phyloP scores from a whole-genome alignment of 106 monocot genomes.

The Dendrobium chrysotoxum region DNA sequence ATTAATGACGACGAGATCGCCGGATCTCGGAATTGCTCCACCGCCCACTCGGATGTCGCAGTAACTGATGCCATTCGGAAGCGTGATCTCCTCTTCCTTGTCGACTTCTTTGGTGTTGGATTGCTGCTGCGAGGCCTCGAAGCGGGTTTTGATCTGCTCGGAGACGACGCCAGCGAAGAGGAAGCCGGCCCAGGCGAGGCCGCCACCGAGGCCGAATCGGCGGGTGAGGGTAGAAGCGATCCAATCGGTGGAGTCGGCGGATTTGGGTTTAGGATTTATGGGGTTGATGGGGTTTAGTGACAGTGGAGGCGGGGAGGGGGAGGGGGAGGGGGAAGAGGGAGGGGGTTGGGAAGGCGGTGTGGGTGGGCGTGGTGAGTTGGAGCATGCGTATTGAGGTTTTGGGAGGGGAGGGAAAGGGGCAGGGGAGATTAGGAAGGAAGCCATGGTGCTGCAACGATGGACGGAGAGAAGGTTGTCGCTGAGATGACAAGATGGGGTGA shows the following conservation, averaged over 20 bases:
- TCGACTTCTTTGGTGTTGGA: slow-evolving; percentile 70
- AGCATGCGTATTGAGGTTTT: slow-evolving; percentile 13
- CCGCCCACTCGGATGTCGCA: slow-evolving; percentile 71
- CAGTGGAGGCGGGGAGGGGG: not conserved
- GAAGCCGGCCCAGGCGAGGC: slow-evolving; percentile 91
- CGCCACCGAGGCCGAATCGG: slow-evolving; percentile 88
- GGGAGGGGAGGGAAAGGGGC: slow-evolving; percentile 4
- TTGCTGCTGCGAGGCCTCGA: slow-evolving; percentile 67
- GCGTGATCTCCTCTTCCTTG: slow-evolving; percentile 52
- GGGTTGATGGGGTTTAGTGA: slow-evolving; percentile 3
- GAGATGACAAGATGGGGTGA: no score
- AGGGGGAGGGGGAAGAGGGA: not conserved
- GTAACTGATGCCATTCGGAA: slow-evolving; percentile 87
- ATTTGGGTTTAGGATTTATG: not conserved
- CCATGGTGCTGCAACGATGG: not conserved
- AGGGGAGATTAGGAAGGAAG: slow-evolving; percentile 11
- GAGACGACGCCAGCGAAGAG: slow-evolving; percentile 78
- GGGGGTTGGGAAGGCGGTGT: slow-evolving; percentile 2
- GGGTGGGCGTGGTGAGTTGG: not conserved
- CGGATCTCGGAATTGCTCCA: slow-evolving; percentile 43
- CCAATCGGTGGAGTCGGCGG: slow-evolving; percentile 84
- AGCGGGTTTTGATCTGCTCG: slow-evolving; percentile 88
- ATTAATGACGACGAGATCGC: slow-evolving; percentile 81
- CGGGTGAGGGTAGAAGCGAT: slow-evolving; percentile 69
- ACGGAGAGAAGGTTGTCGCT: not conserved